Base-by-base conservation (phyloP, 2,329 filamentous ascomycete species). In the Xylariaceae sp. region DNA sequence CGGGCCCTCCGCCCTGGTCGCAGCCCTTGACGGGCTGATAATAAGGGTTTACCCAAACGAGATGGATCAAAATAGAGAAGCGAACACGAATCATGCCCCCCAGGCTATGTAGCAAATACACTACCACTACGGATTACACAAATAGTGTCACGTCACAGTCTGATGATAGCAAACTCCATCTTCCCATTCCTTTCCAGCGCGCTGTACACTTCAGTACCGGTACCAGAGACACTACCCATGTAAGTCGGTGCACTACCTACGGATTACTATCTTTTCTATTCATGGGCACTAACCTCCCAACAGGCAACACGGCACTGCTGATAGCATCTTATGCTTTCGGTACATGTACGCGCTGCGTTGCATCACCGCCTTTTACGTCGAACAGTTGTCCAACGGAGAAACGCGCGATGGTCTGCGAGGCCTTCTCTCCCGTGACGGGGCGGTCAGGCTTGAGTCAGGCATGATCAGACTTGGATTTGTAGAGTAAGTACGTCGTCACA, bases 81-180 rank as follows among this genome's bases (percentile, higher is more conserved):
- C 61, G 37, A 56, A 55, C 59, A 61, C 61, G 61, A 61, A 61
- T 56, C 56, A 61, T 58, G 56, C 51, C 59, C 61, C 56, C 56
- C 30, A 61, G 55, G 30, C 45, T 17, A 48, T 15, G 13, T 18
- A 23, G 11, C 55, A 45, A 39, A 53, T 50, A 51, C 50, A 45
- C 42, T 45, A n/a, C 10, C 9, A 9, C 37, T 42, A 45, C 11
- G 5, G n/a, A 45, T n/a, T 45, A 13, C 42, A 42, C 56, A 58
- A 60, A 58, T 59, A 56, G 54, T 54, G 53, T 47, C 44, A 48
- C 56, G 13, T 57, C 49, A 51, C 9, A 42, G 37, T 42, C 55
- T 45, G 59, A 59, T 59, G 56, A 59, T 63, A 48, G 39, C 48
- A 37, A 51, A 51, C 53, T 53, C 53, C 37, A 45, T 56, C 58